These are phyloP conservation scores for Alternaria conjuncta DNA, from an alignment of 2,329 filamentous ascomycete genomes.

Conservation along the genomic window DNA sequence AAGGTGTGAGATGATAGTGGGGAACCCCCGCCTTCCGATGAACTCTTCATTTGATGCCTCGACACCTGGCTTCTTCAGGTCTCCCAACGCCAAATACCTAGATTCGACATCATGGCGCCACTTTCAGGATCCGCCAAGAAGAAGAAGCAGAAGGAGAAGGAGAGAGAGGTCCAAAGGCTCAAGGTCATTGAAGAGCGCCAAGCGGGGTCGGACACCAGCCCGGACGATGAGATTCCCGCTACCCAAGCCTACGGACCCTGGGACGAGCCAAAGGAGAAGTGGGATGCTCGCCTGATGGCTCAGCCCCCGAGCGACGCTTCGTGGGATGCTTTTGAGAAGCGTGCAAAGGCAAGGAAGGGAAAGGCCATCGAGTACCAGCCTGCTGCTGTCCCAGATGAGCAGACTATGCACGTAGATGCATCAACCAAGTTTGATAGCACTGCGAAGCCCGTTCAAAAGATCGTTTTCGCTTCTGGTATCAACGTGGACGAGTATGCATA, in stretches of 20 bases:
- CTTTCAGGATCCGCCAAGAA: not conserved
- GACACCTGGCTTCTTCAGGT: not conserved
- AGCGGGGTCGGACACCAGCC: slow-evolving; percentile 3
- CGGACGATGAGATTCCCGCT: not conserved
- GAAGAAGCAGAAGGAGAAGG: slow-evolving; percentile 2
- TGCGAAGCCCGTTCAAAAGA: slow-evolving; percentile 2
- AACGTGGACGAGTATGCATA: not conserved
- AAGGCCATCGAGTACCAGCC: not conserved
- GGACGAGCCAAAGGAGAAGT: not conserved
- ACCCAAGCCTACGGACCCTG: not conserved
- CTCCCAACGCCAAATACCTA: not conserved
- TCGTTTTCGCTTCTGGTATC: not conserved
- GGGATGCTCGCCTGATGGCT: not conserved
- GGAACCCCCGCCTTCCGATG: not conserved
- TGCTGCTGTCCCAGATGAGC: not conserved
- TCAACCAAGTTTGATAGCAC: slow-evolving; percentile 6
- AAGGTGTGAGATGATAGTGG: not conserved
- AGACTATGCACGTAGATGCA: slow-evolving; percentile 1
- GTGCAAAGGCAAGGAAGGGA: slow-evolving; percentile 2
- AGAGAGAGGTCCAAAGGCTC: not conserved
- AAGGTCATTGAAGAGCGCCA: slow-evolving; percentile 2
- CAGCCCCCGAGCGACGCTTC: not conserved
- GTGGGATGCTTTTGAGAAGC: not conserved
- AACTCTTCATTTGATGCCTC: not conserved
- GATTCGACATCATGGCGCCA: not conserved